A percentile compares a stretch with the other conserved stretches of the same genome.
These are phyloP conservation scores for Pichia exigua DNA, from an alignment of 805 yeast species.

Conservation along the genomic window DNA sequence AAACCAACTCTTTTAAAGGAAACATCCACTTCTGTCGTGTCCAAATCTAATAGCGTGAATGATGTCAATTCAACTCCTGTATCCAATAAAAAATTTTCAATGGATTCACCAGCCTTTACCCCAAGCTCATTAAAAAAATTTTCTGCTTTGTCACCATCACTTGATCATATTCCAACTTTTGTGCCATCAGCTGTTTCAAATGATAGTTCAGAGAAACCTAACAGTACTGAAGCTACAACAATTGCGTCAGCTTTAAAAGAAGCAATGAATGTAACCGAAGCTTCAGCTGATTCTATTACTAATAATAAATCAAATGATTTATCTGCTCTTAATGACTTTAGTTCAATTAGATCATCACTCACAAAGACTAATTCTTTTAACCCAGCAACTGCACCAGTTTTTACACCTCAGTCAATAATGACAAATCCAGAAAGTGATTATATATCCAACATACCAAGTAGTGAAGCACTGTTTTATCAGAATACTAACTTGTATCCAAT, in stretches of 20 bases:
- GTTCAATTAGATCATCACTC: conserved; percentile 1
- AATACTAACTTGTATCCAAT: conserved; percentile 41
- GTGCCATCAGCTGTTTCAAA: conserved; percentile 31
- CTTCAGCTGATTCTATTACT: background rate
- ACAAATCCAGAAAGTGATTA: conserved; percentile 30
- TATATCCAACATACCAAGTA: conserved; percentile 7
- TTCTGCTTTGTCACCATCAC: conserved; percentile 40
- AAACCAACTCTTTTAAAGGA: conserved; percentile 7
- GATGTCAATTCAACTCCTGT: background rate
- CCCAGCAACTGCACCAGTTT: conserved; percentile 27
- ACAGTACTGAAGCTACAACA: background rate
- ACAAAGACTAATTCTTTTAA: conserved; percentile 15
- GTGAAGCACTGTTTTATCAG: conserved; percentile 26
- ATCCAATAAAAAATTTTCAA: conserved; percentile 38
- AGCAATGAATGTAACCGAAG: background rate
- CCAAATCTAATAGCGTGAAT: background rate
- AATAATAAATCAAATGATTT: background rate
- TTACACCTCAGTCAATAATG: conserved; percentile 27
- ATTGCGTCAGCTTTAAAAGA: conserved; percentile 1
- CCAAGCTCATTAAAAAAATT: conserved; percentile 36
- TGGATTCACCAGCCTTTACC: conserved; percentile 47
- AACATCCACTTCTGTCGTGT: background rate
- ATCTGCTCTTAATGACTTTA: background rate
- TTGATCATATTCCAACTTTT: conserved; percentile 41
- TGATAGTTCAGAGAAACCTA: conserved; percentile 5